A percentile compares a stretch with the other conserved stretches of the same genome.
Evolutionary conservation across 306 rosid species (phyloP).

Genomic region (Vicia villosa): DNA sequence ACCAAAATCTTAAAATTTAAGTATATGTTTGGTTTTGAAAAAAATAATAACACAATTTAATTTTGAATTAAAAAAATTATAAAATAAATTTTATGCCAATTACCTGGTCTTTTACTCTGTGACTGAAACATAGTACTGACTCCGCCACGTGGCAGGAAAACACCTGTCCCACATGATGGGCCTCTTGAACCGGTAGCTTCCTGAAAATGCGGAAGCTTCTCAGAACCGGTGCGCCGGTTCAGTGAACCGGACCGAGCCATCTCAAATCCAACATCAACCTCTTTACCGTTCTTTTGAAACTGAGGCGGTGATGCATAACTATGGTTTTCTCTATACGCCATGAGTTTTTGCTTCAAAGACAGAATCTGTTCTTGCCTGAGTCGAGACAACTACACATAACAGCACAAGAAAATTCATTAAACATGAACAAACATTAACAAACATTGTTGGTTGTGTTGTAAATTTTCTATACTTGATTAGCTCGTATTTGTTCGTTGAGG

Average conservation of each 20-base stretch:
- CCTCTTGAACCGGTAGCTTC: constrained; percentile 40
- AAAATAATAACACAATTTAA: background rate
- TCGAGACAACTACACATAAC: constrained; percentile 20
- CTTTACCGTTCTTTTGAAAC: constrained; percentile 37
- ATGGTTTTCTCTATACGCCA: constrained; percentile 8
- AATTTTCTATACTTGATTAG: constrained; percentile 46
- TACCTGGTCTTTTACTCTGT: constrained; percentile 39
- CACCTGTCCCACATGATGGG: constrained; percentile 75
- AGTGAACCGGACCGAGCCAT: background rate
- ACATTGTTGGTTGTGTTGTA: background rate
- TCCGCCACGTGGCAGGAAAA: constrained; percentile 61
- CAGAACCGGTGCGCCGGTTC: constrained; percentile 40
- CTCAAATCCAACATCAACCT: constrained; percentile 14
- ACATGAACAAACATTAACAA: no score
- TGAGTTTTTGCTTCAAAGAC: constrained; percentile 29
- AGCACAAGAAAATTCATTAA: background rate
- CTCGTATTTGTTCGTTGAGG: constrained; percentile 50
- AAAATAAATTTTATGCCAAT: background rate
- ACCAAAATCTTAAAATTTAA: constrained; percentile 11
- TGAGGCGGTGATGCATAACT: constrained; percentile 10
- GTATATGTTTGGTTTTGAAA: background rate
- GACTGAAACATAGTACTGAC: constrained; percentile 32
- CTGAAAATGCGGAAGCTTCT: constrained; percentile 36
- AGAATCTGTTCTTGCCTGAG: constrained; percentile 40
- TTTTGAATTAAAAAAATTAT: no score